Conservation (phyloP, 352 stramenopile genomes). For the Phytophthora pinifolia region DNA sequence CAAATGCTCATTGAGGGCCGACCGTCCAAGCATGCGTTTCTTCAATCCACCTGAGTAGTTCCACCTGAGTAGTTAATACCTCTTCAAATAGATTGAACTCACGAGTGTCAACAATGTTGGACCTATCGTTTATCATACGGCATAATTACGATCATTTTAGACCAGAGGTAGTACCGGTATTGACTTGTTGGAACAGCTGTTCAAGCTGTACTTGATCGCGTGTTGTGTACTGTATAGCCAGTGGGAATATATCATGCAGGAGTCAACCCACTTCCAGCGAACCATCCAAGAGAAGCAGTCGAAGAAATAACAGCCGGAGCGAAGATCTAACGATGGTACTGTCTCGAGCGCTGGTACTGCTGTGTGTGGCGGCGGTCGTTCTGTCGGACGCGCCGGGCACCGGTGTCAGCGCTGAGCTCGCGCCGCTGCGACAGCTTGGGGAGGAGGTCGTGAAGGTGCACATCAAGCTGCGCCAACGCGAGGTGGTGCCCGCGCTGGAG, state of each 20-base stretch:
- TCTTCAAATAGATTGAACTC: too few species aligned
- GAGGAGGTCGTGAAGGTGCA: slow-evolving; percentile 32
- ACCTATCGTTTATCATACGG: too few species aligned
- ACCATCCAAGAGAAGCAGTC: slow-evolving; percentile 5
- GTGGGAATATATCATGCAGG: slow-evolving; percentile 15
- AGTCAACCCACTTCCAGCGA: slow-evolving; percentile 20
- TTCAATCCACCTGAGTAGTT: too few species aligned
- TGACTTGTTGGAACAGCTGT: too few species aligned
- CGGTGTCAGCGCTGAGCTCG: slow-evolving; percentile 25
- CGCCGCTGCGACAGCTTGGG: slow-evolving; percentile 18
- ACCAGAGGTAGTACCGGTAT: too few species aligned
- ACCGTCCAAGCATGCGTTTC: too few species aligned
- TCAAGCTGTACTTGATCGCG: too few species aligned
- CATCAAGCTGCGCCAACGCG: slow-evolving; percentile 22
- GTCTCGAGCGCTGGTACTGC: slow-evolving; percentile 34
- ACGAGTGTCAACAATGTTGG: too few species aligned
- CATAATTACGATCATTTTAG: too few species aligned
- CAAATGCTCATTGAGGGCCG: too few species aligned
- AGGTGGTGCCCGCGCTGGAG: slow-evolving; percentile 7
- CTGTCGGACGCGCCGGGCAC: slow-evolving; percentile 14
- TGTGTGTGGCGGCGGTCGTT: slow-evolving; percentile 37
- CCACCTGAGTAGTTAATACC: too few species aligned
- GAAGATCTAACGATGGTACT: slow-evolving; percentile 37
- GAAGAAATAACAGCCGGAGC: slow-evolving; percentile 5
- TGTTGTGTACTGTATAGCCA: background rate